A percentile compares a stretch with the other conserved stretches of the same genome.
Conservation (phyloP, 306 rosid species). For the Echinosophora koreensis region DNA sequence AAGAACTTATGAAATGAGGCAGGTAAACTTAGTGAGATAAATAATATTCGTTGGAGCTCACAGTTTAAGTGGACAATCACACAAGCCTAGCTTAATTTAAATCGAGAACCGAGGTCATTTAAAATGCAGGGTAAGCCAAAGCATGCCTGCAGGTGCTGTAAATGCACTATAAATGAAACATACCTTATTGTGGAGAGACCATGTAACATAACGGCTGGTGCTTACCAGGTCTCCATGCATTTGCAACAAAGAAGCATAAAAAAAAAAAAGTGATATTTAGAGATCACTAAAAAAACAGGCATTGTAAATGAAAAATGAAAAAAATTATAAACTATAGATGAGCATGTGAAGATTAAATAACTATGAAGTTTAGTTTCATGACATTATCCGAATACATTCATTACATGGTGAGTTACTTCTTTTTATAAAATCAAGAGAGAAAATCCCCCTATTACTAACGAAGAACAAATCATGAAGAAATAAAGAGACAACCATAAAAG, state of each 20-base stretch:
- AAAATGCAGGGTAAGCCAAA: constrained; percentile 34
- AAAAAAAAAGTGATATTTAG: constrained; percentile 33
- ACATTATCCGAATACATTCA: neutral
- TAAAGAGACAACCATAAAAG: too few species aligned
- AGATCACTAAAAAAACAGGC: neutral
- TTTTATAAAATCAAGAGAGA: constrained; percentile 14
- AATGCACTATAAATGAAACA: constrained; percentile 41
- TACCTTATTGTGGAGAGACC: constrained; percentile 99
- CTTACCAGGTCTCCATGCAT: constrained; percentile 97
- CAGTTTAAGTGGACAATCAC: neutral
- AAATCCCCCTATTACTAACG: neutral
- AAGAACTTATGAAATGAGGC: constrained; percentile 24
- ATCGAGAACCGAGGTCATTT: constrained; percentile 13
- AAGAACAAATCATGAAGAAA: neutral
- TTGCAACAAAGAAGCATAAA: constrained; percentile 54
- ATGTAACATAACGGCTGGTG: constrained; percentile 92
- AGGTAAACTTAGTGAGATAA: constrained; percentile 38
- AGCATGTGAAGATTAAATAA: constrained; percentile 25
- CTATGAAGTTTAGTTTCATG: neutral
- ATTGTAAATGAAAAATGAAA: too few species aligned
- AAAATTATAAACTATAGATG: constrained; percentile 1
- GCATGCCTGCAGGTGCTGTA: neutral
- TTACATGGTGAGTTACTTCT: neutral
- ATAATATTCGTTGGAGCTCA: neutral
- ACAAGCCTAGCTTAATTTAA: constrained; percentile 35